Percentiles rank a stretch among this genome's conserved stretches.
These are phyloP conservation scores for Gonium pectorale DNA, from an alignment of 139 green algal species.

Conservation along the genomic window DNA sequence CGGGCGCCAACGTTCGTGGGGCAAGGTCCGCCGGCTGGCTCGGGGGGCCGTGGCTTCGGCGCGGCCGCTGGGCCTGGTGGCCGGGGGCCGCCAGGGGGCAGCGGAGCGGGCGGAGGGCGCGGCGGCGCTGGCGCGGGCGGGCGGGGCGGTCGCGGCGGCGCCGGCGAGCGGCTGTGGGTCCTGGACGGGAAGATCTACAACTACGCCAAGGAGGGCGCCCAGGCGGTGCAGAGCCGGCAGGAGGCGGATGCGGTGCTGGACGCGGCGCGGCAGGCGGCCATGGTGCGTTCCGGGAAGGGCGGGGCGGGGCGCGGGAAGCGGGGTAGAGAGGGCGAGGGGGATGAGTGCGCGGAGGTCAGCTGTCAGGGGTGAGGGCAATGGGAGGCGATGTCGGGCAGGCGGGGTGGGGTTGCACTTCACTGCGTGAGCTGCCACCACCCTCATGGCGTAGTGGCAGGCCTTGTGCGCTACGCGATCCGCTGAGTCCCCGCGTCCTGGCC, in stretches of 20 bases:
- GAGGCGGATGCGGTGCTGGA: conserved; percentile 63
- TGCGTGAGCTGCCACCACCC: no score
- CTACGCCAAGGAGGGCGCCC: conserved; percentile 81
- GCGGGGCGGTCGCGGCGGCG: conserved; percentile 21
- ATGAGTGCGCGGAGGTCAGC: not conserved
- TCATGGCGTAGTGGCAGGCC: no score
- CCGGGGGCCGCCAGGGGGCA: not conserved
- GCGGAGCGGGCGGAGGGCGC: not conserved
- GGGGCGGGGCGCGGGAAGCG: not conserved
- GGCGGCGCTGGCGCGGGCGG: conserved; percentile 14
- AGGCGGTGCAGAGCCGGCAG: conserved; percentile 58
- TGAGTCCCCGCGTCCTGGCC: no score
- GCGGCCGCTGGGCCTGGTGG: not conserved
- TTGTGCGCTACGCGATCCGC: no score
- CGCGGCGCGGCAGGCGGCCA: conserved; percentile 53
- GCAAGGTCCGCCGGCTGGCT: not conserved
- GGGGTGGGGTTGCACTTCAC: no score
- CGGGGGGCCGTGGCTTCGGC: no score
- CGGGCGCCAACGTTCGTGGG: conserved; percentile 13
- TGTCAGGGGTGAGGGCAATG: no score
- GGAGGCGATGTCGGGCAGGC: no score
- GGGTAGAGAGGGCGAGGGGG: no score
- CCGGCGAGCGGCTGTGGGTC: conserved; percentile 73
- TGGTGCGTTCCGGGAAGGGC: conserved; percentile 12
- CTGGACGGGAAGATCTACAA: conserved; percentile 87